Conservation (phyloP, 2,329 filamentous ascomycete species). For the Claviceps sp. region DNA sequence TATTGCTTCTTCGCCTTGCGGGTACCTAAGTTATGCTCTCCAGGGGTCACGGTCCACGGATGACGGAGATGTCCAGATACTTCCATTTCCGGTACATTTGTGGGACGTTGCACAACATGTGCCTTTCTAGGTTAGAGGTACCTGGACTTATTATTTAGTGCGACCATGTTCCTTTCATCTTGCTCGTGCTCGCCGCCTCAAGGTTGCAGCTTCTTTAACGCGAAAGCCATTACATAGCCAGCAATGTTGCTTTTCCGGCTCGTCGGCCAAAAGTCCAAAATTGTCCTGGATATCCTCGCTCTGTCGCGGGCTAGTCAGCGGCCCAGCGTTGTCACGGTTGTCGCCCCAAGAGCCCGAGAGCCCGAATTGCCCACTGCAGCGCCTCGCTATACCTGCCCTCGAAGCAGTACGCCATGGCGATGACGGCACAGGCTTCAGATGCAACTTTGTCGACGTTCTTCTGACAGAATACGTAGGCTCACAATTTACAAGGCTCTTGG, state of each 20-base stretch:
- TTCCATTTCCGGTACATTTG: too few relatives aligned
- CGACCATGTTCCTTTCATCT: too few relatives aligned
- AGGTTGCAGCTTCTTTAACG: not conserved
- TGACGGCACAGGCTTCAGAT: constrained; percentile 23
- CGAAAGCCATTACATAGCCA: constrained; percentile 1
- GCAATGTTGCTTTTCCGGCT: constrained; percentile 5
- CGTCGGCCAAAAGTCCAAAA: not conserved
- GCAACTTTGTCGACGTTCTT: constrained; percentile 23
- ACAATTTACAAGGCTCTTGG: constrained; percentile 25
- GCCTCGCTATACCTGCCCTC: constrained; percentile 25
- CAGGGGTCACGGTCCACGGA: too few relatives aligned
- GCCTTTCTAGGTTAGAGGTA: too few relatives aligned
- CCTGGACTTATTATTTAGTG: too few relatives aligned
- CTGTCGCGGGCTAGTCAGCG: constrained; percentile 1
- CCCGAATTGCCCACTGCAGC: constrained; percentile 23
- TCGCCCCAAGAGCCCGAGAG: too few relatives aligned
- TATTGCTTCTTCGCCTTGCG: too few relatives aligned
- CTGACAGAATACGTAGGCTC: constrained; percentile 25
- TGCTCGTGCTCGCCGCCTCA: not conserved
- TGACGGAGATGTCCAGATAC: too few relatives aligned
- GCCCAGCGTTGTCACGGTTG: constrained; percentile 15
- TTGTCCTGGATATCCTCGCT: not conserved
- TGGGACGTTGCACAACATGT: too few relatives aligned
- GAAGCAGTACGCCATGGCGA: constrained; percentile 26
- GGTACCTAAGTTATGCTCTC: too few relatives aligned